phyloP scores from a whole-genome alignment of 2,329 filamentous ascomycete species.

The Botrytis medusae region DNA sequence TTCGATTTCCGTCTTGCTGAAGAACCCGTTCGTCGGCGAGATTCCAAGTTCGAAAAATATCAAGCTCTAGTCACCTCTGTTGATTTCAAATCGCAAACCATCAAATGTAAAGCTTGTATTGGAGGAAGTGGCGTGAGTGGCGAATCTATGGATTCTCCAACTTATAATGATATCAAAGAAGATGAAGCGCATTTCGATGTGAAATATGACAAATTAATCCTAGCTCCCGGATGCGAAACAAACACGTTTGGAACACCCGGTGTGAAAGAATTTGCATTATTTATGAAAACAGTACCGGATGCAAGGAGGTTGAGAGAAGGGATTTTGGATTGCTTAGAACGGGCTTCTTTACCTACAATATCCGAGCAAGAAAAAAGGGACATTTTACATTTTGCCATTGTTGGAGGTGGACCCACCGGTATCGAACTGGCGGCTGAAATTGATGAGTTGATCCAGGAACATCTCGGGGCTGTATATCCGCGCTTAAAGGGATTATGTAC shows the following conservation, averaged over 20 bases:
- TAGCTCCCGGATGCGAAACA: conserved; percentile 44
- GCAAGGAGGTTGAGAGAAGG: conserved; percentile 34
- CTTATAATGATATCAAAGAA: neutral
- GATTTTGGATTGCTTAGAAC: conserved; percentile 53
- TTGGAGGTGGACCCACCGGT: conserved; percentile 68
- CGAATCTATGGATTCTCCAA: neutral
- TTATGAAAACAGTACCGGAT: conserved; percentile 37
- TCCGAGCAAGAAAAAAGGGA: conserved; percentile 54
- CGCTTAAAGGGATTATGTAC: conserved; percentile 43
- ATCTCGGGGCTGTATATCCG: conserved; percentile 44
- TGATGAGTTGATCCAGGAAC: conserved; percentile 44
- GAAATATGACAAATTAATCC: conserved; percentile 44
- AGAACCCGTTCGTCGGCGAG: conserved; percentile 40
- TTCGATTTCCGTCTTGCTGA: conserved; percentile 48
- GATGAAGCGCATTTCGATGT: conserved; percentile 40
- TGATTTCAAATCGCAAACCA: conserved; percentile 41
- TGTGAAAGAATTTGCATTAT: conserved; percentile 29
- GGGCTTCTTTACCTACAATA: conserved; percentile 62
- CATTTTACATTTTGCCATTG: conserved; percentile 70
- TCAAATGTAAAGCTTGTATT: conserved; percentile 38
- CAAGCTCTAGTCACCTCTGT: conserved; percentile 27
- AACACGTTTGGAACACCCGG: conserved; percentile 33
- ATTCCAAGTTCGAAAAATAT: conserved; percentile 11
- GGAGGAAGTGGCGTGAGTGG: conserved; percentile 11
- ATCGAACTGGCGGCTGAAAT: conserved; percentile 45